Evolutionary conservation across 768 basidiomycete species (phyloP), one percentile per base, ranked within the genome.

Genomic region (Collybia sordida): DNA sequence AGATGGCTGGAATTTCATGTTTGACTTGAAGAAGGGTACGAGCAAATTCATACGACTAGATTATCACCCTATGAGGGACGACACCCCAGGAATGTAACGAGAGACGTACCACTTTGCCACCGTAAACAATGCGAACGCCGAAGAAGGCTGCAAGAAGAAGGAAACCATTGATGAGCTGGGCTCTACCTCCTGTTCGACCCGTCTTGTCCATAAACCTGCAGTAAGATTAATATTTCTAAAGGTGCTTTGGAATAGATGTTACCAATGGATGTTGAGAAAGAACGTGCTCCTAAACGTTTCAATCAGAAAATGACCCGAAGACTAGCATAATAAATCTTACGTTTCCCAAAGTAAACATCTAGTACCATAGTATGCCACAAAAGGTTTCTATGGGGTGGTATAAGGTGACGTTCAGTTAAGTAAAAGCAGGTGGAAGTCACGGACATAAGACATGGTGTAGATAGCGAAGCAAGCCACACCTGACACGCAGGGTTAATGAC

Each of bases 221-320:
- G 38, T 12, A 36, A 25, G 40, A 39, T 24, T 42, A 34, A 25
- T 21, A 43, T 37, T 42, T 18, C 41, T 19, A 45, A 21, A 24
- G 7, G 3, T 21, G 34, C 27, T 49, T 24, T n/a, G 25, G n/a
- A 6, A 9, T 17, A 28, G 3, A 25, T 19, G 9, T 28, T 2
- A 92, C 91, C 91, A 93, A 54, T 94, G 90, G 47, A 90, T 82
- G 59, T 96, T 89, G 54, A 96, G 72, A 69, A 95, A 93, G 50
- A 93, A 80, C 0, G 93, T 95, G 70, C 85, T 88, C 70, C 83
- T 85, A 14, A 43, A 24, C 19, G 12, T 17, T 17, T 40, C 7
- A 15, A 18, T 9, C 15, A 38, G 15, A 37, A 40, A 5, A 17
- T 58, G 27, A 58, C 50, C 31, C 47, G 24, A 25, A 15, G 4